Evolutionary conservation across 495 filamentous ascomycete species (phyloP).

Genomic region (Penicillium antarcticum): DNA sequence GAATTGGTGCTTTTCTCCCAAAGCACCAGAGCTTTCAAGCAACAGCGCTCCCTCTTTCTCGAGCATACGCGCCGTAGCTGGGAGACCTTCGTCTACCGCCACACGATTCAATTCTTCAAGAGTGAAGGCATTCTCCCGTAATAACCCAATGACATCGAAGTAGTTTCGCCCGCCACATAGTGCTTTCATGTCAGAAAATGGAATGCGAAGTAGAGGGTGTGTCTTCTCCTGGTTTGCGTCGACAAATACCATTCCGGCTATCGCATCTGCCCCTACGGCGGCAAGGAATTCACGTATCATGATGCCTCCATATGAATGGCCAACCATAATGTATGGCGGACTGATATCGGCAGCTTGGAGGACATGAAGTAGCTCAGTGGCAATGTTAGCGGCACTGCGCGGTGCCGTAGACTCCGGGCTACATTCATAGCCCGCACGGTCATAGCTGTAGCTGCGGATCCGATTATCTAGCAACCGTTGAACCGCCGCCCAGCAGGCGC

Average conservation of each 20-base stretch:
- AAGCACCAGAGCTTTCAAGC: not conserved
- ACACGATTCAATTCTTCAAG: not conserved
- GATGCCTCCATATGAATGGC: constrained; percentile 40
- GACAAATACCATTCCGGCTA: constrained; percentile 24
- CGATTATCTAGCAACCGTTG: not conserved
- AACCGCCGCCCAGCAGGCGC: constrained; percentile 3
- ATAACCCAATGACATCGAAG: not conserved
- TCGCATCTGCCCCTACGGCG: not conserved
- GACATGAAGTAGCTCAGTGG: constrained; percentile 12
- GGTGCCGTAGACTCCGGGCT: constrained; percentile 3
- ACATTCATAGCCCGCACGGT: constrained; percentile 17
- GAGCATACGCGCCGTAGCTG: not conserved
- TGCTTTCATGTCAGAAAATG: not conserved
- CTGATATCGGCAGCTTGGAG: constrained; percentile 9
- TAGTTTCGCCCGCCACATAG: constrained; percentile 2
- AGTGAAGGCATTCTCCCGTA: not conserved
- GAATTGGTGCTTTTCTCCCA: constrained; percentile 8
- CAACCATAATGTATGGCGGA: constrained; percentile 34
- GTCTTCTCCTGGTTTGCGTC: constrained; percentile 22
- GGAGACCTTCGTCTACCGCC: not conserved
- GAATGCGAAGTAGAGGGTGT: not conserved
- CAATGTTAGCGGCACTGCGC: constrained; percentile 8
- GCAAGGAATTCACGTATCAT: constrained; percentile 33
- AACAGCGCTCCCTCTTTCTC: constrained; percentile 6
- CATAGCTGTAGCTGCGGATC: constrained; percentile 23